Base-by-base conservation (phyloP, 768 basidiomycete species). In the Leccinellum luteum region DNA sequence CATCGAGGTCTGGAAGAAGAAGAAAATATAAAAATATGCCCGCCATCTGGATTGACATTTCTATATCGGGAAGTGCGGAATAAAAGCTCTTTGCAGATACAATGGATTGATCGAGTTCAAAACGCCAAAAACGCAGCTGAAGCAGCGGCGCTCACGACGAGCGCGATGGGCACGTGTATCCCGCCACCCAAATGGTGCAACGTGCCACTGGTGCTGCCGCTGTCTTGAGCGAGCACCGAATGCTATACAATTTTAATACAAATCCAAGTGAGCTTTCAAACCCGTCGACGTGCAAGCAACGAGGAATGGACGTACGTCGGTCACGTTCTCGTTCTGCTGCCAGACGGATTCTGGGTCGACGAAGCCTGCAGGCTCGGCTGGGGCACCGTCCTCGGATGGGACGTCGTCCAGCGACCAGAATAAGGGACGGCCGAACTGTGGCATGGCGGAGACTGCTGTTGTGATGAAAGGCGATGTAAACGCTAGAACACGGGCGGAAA, bases 341-440 rank as follows among this genome's bases (percentile, higher is more conserved):
- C 17, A 10, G n/a, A 38, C n/a, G 38, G 38, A n/a, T 17, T 38
- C 38, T n/a, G 38, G 38, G 38, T 38, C 9, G 17, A 38, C 38
- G n/a, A 38, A 38, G 38, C 38, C 38, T 38, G 38, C 38, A 38
- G 38, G 38, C 17, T 0, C 38, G 8, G n/a, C 38, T 38, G 38
- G 38, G 9, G n/a, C 8, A n/a, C 38, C 38, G 9, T n/a, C 9
- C 38, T 38, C 38, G 38, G 38, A 13, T 32, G 47, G 44, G 23
- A 17, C 10, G 19, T 30, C 59, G 30, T 68, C 60, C 48, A 68
- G 32, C 7, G 6, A 56, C 17, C 58, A 55, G 3, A 67, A 13
- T 19, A 34, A 1, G 1, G 66, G 62, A 4, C 60, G 48, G 6
- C 69, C 66, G 23, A 60, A 66, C 48, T 70, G 69, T 2, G 67